phyloP scores from a whole-genome alignment of 2,329 filamentous ascomycete genomes.

The Hypoxylon sp. region DNA sequence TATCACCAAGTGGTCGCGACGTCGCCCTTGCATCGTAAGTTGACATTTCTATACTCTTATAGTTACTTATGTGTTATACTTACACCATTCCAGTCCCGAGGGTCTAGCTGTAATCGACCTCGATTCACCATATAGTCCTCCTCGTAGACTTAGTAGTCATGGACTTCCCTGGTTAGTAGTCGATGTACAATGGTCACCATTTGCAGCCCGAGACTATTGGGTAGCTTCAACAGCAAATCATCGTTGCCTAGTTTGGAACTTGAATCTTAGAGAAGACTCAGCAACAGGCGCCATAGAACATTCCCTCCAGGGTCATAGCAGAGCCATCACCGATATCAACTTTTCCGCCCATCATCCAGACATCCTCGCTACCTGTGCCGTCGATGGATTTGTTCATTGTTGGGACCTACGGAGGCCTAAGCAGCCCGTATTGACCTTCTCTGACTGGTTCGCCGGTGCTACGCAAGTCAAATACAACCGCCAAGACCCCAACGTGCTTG shows the following conservation, averaged over 20 bases:
- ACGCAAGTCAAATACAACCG: constrained; percentile 97
- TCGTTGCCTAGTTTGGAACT: constrained; percentile 92
- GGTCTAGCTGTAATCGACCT: constrained; percentile 92
- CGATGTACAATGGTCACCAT: constrained; percentile 97
- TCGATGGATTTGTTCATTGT: constrained; percentile 92
- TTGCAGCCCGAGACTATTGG: constrained; percentile 90
- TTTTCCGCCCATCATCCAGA: constrained; percentile 95
- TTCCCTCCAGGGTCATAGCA: constrained; percentile 84
- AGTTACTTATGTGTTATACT: constrained; percentile 25
- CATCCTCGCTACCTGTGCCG: constrained; percentile 87
- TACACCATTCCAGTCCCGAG: constrained; percentile 69
- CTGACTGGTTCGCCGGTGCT: constrained; percentile 92
- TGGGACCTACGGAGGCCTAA: constrained; percentile 86
- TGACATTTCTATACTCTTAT: background rate
- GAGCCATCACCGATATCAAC: constrained; percentile 96
- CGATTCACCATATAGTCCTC: constrained; percentile 88
- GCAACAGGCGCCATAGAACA: constrained; percentile 80
- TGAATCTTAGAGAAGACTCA: constrained; percentile 82
- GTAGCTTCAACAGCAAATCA: constrained; percentile 95
- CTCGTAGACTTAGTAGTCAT: constrained; percentile 83
- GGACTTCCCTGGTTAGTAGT: constrained; percentile 94
- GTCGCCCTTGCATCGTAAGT: constrained; percentile 84
- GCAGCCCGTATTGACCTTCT: constrained; percentile 82
- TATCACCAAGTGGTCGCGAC: constrained; percentile 91
- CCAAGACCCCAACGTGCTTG: constrained; percentile 85